phyloP scores from a whole-genome alignment of 352 stramenopile species.

The Globisporangium lucens region DNA sequence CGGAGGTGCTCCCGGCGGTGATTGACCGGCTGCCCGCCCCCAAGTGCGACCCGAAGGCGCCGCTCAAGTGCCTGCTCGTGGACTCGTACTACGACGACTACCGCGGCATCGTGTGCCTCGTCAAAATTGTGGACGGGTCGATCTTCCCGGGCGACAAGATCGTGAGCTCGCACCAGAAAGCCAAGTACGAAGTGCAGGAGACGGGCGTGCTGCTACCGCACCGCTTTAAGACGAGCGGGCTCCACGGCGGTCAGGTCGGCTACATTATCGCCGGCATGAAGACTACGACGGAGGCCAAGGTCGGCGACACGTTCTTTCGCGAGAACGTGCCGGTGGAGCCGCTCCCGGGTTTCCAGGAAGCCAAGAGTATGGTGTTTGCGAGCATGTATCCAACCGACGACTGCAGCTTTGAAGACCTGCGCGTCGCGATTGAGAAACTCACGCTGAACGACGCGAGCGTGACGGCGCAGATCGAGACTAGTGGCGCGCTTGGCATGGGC shows the following conservation, averaged over 20 bases:
- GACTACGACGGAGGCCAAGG: slow-evolving; percentile 94
- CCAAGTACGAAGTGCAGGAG: slow-evolving; percentile 95
- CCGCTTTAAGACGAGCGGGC: slow-evolving; percentile 61
- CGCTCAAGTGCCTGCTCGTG: slow-evolving; percentile 92
- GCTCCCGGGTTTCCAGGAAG: slow-evolving; percentile 79
- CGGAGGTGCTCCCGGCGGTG: slow-evolving; percentile 77
- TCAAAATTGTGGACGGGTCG: slow-evolving; percentile 93
- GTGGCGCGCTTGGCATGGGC: slow-evolving; percentile 92
- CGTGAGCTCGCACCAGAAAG: slow-evolving; percentile 65
- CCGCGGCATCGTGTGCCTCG: slow-evolving; percentile 94
- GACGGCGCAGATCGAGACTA: slow-evolving; percentile 94
- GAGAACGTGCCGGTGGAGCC: slow-evolving; percentile 57
- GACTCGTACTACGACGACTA: slow-evolving; percentile 98
- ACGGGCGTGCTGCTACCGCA: slow-evolving; percentile 92
- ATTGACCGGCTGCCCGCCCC: slow-evolving; percentile 72
- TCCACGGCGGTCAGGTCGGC: slow-evolving; percentile 94
- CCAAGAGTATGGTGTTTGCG: slow-evolving; percentile 97
- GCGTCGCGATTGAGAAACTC: slow-evolving; percentile 94
- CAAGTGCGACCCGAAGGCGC: slow-evolving; percentile 41
- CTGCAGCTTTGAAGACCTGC: slow-evolving; percentile 95
- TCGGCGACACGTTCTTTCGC: slow-evolving; percentile 87
- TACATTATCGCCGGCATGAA: slow-evolving; percentile 98
- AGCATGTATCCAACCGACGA: slow-evolving; percentile 97
- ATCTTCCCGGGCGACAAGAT: slow-evolving; percentile 85
- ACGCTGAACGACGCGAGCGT: slow-evolving; percentile 98